A percentile compares a stretch with the other conserved stretches of the same genome.
Conservation (phyloP, 225 moss, liverwort and hornwort genomes). For the Physcomitrellopsis africana region DNA sequence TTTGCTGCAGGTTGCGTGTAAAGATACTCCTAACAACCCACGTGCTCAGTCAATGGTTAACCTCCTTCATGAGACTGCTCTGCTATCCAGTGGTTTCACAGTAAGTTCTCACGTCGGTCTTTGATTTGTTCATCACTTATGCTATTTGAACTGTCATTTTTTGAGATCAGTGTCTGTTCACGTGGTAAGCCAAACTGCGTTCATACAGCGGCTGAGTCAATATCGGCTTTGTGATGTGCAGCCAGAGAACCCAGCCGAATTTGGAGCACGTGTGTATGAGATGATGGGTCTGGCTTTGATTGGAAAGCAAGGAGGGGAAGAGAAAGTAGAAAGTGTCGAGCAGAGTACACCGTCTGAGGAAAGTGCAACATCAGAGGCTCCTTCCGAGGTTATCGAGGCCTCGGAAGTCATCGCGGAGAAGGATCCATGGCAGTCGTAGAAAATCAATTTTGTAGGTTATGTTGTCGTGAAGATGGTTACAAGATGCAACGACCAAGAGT, state of each 20-base stretch:
- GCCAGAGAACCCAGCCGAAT: slow-evolving; percentile 79
- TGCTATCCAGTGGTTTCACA: slow-evolving; percentile 76
- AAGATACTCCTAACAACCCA: slow-evolving; percentile 65
- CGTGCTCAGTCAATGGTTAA: slow-evolving; percentile 50
- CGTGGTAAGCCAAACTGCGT: no score
- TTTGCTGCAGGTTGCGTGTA: slow-evolving; percentile 58
- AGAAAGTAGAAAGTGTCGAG: slow-evolving; percentile 18
- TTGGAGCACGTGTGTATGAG: slow-evolving; percentile 71
- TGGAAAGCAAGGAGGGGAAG: slow-evolving; percentile 29
- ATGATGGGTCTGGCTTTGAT: slow-evolving; percentile 77
- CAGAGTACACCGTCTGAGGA: background rate
- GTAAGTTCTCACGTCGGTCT: slow-evolving; percentile 29
- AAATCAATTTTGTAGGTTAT: background rate
- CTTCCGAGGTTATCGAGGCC: slow-evolving; percentile 65
- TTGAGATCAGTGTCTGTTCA: no score
- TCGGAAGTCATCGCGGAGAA: slow-evolving; percentile 71
- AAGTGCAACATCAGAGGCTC: background rate
- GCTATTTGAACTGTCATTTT: background rate
- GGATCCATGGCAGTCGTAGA: slow-evolving; percentile 67
- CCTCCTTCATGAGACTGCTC: slow-evolving; percentile 70
- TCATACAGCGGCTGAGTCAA: background rate
- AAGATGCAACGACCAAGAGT: background rate
- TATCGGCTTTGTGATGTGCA: slow-evolving; percentile 28
- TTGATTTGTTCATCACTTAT: background rate
- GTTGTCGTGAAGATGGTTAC: background rate